Evolutionary conservation across 2,329 filamentous ascomycete species (phyloP).

Genomic region (Xylaria sp.): DNA sequence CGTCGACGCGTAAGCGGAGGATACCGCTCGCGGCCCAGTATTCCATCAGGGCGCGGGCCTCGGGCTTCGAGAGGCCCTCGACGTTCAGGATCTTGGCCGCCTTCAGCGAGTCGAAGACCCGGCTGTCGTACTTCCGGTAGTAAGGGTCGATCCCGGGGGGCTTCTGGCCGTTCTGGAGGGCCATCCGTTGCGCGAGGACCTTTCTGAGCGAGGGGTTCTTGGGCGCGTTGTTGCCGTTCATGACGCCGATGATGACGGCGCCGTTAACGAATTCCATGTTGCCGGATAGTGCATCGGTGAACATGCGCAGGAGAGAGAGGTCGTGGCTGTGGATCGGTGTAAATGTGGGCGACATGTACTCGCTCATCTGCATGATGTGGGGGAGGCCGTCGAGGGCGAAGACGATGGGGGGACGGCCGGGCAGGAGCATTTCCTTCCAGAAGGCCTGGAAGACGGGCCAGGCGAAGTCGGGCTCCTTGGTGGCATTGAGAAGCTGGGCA

Average conservation of each 20-base stretch:
- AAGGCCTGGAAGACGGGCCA: constrained; percentile 77
- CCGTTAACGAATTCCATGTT: constrained; percentile 59
- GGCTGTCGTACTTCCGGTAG: constrained; percentile 51
- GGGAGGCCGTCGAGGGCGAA: constrained; percentile 73
- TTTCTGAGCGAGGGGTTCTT: constrained; percentile 62
- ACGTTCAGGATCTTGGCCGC: constrained; percentile 52
- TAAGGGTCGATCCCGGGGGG: constrained; percentile 47
- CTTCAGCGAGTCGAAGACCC: constrained; percentile 49
- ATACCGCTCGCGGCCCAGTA: constrained; percentile 89
- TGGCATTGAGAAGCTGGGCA: constrained; percentile 62
- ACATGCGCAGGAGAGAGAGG: constrained; percentile 68
- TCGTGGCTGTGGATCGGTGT: constrained; percentile 82
- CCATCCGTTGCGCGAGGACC: constrained; percentile 54
- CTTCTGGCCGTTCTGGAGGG: constrained; percentile 34
- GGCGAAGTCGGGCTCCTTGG: constrained; percentile 69
- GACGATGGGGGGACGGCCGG: constrained; percentile 52
- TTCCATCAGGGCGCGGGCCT: constrained; percentile 78
- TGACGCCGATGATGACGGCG: constrained; percentile 71
- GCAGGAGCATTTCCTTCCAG: constrained; percentile 67
- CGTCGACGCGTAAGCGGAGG: constrained; percentile 63
- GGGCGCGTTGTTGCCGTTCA: constrained; percentile 65
- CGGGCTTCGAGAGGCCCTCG: constrained; percentile 63
- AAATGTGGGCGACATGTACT: constrained; percentile 67
- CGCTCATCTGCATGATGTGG: constrained; percentile 73
- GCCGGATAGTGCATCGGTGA: constrained; percentile 66